These are phyloP conservation scores for Dendrocalamus sinicus DNA, from an alignment of 176 grass and related monocot species.

Conservation along the genomic window DNA sequence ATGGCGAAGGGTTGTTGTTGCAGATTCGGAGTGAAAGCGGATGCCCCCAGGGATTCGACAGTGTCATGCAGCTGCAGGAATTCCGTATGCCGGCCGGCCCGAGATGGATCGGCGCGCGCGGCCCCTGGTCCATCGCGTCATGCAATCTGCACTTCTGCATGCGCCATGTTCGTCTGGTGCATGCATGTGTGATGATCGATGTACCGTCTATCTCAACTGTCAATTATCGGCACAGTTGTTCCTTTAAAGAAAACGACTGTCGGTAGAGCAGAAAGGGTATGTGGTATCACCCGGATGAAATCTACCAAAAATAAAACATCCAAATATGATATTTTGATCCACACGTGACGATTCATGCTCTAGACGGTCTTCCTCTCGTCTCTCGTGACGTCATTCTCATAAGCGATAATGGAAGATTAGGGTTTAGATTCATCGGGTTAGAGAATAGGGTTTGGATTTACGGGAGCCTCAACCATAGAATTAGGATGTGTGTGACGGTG, in stretches of 20 bases:
- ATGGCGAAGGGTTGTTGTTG: constrained; percentile 28
- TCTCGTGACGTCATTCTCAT: no score
- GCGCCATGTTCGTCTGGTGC: constrained; percentile 16
- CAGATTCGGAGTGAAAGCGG: constrained; percentile 42
- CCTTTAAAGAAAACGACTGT: not conserved
- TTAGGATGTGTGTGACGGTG: no score
- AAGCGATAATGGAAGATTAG: no score
- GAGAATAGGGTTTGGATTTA: no score
- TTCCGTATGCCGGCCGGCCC: not conserved
- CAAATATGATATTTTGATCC: no score
- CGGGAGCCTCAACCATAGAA: no score
- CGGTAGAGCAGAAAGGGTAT: not conserved
- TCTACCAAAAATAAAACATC: no score
- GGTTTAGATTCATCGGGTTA: no score
- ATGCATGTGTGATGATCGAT: not conserved
- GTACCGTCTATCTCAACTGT: not conserved
- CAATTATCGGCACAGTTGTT: not conserved
- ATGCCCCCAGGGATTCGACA: not conserved
- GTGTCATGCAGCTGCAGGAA: constrained; percentile 5
- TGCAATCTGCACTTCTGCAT: not conserved
- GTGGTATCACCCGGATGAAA: no score
- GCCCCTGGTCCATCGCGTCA: not conserved
- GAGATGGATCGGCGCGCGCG: not conserved
- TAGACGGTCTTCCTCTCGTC: no score
- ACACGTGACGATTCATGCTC: no score